Evolutionary conservation across 1,284 basidiomycete species (phyloP), one percentile per base, ranked within the genome.

Genomic region (Ceratobasidium sp.): DNA sequence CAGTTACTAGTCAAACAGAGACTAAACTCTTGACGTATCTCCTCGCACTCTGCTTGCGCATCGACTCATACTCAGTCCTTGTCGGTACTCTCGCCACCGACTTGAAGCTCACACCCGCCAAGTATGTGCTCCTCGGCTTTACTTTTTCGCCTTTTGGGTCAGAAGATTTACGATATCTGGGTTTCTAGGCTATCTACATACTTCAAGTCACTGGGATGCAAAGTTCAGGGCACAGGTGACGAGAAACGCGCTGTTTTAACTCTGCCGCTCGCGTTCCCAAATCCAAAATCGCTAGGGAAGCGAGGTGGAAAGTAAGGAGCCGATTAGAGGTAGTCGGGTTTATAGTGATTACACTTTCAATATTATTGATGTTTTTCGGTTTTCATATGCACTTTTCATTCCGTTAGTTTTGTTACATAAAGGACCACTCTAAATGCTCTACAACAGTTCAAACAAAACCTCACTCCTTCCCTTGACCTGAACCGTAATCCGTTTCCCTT

Each of bases 1-100:
- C 85, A 66, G 82, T 88, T 40, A 96, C 95, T 1, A 84, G 88
- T 3, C 84, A 86, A 71, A 89, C 84, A 44, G 86, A 91, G 78
- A 88, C 88, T 4, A 87, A 86, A 76, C 82, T 96, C 0, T 80
- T 94, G 58, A 87, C 91, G 0, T 87, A 94, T 77, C 86, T 94
- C 78, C 90, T 95, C 75, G 88, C 91, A 0, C 82, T 95, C 0
- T 92, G 90, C 77, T 85, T 96, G 30, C 87, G 86, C 49, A 79
- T 93, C 9, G 94, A 96, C 76, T 86, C 75, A 74, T 74, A 48
- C 28, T 62, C 60, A 1, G 44, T 25, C 6, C 30, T 30, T 14
- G 40, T 70, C 33, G 33, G 33, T 5, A 44, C 54, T 12, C 48
- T 70, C 21, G 67, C 67, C 12, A 51, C 38, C 21, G 67, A 70